Conservation (phyloP, 2,329 filamentous ascomycete species). For the Pseudomassariella vexata region DNA sequence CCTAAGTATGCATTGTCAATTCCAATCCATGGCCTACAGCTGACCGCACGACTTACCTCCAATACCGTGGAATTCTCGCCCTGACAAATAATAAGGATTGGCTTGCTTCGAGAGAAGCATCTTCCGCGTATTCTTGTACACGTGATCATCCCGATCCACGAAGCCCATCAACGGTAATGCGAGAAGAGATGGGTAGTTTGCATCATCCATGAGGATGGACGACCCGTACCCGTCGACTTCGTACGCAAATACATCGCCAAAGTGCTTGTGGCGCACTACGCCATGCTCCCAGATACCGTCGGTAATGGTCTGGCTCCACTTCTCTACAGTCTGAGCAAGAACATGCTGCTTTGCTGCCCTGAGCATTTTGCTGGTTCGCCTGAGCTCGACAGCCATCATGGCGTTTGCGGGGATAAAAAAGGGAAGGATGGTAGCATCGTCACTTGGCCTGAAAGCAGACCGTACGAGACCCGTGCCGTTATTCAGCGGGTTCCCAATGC, state of each 20-base stretch:
- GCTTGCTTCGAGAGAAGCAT: constrained; percentile 67
- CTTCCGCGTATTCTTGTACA: constrained; percentile 82
- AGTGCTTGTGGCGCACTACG: constrained; percentile 68
- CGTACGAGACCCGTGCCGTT: constrained; percentile 78
- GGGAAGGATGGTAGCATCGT: constrained; percentile 89
- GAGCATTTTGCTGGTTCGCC: constrained; percentile 68
- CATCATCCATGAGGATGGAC: constrained; percentile 81
- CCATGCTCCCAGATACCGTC: constrained; percentile 81
- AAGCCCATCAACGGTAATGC: constrained; percentile 77
- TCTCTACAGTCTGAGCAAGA: constrained; percentile 49
- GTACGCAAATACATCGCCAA: constrained; percentile 76
- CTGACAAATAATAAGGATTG: constrained; percentile 85
- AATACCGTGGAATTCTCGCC: constrained; percentile 75
- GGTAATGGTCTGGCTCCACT: constrained; percentile 57
- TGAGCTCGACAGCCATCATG: constrained; percentile 88
- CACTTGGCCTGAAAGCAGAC: constrained; percentile 89
- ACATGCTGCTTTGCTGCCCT: constrained; percentile 48
- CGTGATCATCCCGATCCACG: constrained; percentile 53
- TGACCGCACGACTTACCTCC: constrained; percentile 66
- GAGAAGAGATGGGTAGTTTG: constrained; percentile 77
- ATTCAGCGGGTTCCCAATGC: constrained; percentile 88
- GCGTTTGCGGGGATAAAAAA: constrained; percentile 96
- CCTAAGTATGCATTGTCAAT: constrained; percentile 25
- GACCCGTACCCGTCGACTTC: constrained; percentile 86
- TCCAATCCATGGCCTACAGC: no score